These are phyloP conservation scores for Heritiera fomes DNA, from an alignment of 345 rosid genomes.

Conservation along the genomic window DNA sequence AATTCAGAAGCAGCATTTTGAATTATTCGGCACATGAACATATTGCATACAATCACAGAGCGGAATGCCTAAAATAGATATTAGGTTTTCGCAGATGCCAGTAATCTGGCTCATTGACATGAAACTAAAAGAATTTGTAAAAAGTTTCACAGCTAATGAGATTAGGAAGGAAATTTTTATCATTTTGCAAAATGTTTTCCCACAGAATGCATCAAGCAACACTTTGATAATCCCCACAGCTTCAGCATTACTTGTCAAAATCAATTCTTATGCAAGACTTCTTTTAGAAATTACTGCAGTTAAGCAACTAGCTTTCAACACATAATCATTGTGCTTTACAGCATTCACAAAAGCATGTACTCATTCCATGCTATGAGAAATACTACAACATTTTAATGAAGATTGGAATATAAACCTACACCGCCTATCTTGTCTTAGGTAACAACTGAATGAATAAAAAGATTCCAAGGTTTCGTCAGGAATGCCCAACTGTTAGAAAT, in stretches of 20 bases:
- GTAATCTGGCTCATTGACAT: background rate
- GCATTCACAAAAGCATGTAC: no score
- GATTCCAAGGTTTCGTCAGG: no score
- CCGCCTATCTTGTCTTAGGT: no score
- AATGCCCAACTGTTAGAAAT: no score
- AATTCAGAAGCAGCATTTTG: background rate
- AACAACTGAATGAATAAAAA: no score
- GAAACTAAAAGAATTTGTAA: background rate
- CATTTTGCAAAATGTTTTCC: background rate
- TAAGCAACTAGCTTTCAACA: no score
- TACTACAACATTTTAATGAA: no score
- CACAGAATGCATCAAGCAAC: background rate
- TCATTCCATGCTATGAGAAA: no score
- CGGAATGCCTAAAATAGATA: background rate
- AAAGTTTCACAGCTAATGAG: background rate
- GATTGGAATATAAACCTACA: no score
- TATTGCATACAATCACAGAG: background rate
- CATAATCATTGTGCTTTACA: no score
- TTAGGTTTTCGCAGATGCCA: background rate
- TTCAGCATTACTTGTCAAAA: background rate
- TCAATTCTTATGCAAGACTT: background rate
- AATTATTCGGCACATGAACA: background rate
- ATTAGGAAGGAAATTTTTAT: background rate
- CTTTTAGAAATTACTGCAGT: background rate
- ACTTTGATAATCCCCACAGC: background rate